These are phyloP conservation scores for Psilocybe cyanescens DNA, from an alignment of 768 basidiomycete species.

Conservation along the genomic window DNA sequence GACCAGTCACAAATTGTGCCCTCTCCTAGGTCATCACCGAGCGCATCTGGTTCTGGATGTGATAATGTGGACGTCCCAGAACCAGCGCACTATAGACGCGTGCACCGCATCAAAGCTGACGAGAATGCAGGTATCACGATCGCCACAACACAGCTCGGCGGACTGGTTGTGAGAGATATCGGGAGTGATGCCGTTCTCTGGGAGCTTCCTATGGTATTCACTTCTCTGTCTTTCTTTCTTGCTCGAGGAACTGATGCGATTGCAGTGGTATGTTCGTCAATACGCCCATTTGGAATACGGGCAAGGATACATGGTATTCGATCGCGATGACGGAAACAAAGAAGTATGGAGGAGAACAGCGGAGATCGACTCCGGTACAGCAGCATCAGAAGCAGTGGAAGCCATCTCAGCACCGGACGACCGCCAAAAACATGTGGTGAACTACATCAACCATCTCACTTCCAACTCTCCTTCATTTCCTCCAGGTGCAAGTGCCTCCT, in stretches of 20 bases:
- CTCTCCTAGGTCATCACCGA: slow-evolving; percentile 9
- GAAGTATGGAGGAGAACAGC: slow-evolving; percentile 72
- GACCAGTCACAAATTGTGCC: slow-evolving; percentile 37
- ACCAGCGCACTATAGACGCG: slow-evolving; percentile 37
- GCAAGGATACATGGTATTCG: slow-evolving; percentile 72
- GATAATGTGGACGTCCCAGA: slow-evolving; percentile 26
- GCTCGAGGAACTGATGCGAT: neutral
- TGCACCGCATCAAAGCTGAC: slow-evolving; percentile 82
- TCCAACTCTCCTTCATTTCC: neutral
- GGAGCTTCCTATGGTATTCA: slow-evolving; percentile 58
- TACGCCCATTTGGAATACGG: slow-evolving; percentile 78
- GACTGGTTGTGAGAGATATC: slow-evolving; percentile 62
- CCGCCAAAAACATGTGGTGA: slow-evolving; percentile 12
- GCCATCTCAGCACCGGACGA: slow-evolving; percentile 14
- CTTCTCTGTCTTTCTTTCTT: neutral
- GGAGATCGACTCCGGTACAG: slow-evolving; percentile 18
- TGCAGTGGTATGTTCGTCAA: slow-evolving; percentile 51
- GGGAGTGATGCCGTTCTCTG: slow-evolving; percentile 55
- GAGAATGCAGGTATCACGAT: slow-evolving; percentile 62
- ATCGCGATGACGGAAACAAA: slow-evolving; percentile 55
- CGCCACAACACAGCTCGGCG: slow-evolving; percentile 57
- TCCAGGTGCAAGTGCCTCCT: neutral
- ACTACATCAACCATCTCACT: slow-evolving; percentile 3
- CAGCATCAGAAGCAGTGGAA: neutral
- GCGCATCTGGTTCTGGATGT: neutral